These are phyloP conservation scores for Fusarium brevicatenulatum DNA, from an alignment of 2,329 filamentous ascomycete genomes.

Conservation along the genomic window DNA sequence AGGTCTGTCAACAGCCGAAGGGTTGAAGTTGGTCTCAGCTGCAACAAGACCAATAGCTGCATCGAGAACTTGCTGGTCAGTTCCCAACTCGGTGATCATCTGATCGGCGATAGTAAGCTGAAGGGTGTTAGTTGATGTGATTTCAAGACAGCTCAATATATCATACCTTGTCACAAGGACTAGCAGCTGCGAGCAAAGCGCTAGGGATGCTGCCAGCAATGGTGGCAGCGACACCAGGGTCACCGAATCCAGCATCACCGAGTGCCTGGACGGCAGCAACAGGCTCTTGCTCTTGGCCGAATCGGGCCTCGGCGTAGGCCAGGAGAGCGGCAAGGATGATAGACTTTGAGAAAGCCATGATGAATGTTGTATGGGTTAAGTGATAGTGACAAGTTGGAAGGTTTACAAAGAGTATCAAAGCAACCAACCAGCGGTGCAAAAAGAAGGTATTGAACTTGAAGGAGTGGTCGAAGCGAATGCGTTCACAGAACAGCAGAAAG, in stretches of 20 bases:
- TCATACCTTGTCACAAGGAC: slow-evolving; percentile 71
- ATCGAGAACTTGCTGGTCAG: slow-evolving; percentile 66
- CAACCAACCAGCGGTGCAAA: slow-evolving; percentile 39
- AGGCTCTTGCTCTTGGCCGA: slow-evolving; percentile 71
- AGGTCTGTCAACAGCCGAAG: slow-evolving; percentile 67
- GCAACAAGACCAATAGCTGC: slow-evolving; percentile 71
- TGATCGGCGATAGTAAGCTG: slow-evolving; percentile 71
- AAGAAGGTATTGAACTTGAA: slow-evolving; percentile 29
- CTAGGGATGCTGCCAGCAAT: slow-evolving; percentile 70
- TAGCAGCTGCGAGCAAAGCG: slow-evolving; percentile 71
- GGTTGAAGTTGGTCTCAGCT: slow-evolving; percentile 80
- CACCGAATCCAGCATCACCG: slow-evolving; percentile 57
- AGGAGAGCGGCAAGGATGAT: slow-evolving; percentile 39
- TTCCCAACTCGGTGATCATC: slow-evolving; percentile 70
- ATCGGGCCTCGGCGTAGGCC: slow-evolving; percentile 63
- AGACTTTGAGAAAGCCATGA: slow-evolving; percentile 30
- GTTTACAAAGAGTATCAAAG: slow-evolving; percentile 22
- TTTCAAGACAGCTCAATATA: not conserved
- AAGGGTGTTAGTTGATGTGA: slow-evolving; percentile 24
- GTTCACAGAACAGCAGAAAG: slow-evolving; percentile 46
- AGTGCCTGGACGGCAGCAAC: slow-evolving; percentile 65
- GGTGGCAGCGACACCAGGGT: slow-evolving; percentile 69
- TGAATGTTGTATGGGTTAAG: not conserved
- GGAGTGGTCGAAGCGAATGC: slow-evolving; percentile 42
- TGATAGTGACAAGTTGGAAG: not conserved